phyloP scores from a whole-genome alignment of 345 rosid genomes.

The Raphanus raphanistrum region DNA sequence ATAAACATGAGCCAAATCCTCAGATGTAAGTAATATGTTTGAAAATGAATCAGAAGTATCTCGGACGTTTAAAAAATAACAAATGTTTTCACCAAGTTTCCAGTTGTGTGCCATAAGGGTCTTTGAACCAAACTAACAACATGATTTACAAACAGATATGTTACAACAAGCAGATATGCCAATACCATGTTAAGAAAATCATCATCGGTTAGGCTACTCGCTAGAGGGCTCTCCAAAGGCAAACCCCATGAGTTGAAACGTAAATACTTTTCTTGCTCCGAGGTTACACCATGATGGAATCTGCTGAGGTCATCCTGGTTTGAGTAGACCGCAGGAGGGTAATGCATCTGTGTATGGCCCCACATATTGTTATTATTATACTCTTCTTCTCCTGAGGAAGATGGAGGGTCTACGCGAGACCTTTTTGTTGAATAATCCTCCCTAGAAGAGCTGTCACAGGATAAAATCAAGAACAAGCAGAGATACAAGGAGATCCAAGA shows the following conservation, averaged over 20 bases:
- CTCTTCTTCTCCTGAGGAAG: conserved; percentile 55
- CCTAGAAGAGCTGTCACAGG: conserved; percentile 39
- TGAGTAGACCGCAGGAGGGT: conserved; percentile 52
- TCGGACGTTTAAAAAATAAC: conserved; percentile 14
- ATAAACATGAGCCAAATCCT: conserved; percentile 3
- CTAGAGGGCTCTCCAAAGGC: conserved; percentile 79
- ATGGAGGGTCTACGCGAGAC: conserved; percentile 55
- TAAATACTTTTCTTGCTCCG: conserved; percentile 49
- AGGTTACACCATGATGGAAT: conserved; percentile 38
- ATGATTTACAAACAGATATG: conserved; percentile 33
- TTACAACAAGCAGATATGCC: conserved; percentile 39
- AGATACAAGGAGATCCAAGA: conserved; percentile 16
- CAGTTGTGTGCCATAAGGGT: conserved; percentile 8
- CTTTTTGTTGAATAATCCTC: conserved; percentile 57
- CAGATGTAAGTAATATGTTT: not conserved
- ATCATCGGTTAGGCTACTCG: conserved; percentile 76
- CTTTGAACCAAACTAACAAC: conserved; percentile 20
- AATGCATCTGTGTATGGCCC: conserved; percentile 40
- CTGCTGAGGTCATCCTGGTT: conserved; percentile 59
- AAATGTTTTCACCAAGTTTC: conserved; percentile 32
- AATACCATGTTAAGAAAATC: conserved; percentile 94
- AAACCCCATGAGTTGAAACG: conserved; percentile 68
- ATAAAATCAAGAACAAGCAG: conserved; percentile 21
- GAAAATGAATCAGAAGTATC: not conserved
- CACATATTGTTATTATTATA: conserved; percentile 43